These are phyloP conservation scores for Neurospora sp. DNA, from an alignment of 2,329 filamentous ascomycete genomes.

Conservation along the genomic window DNA sequence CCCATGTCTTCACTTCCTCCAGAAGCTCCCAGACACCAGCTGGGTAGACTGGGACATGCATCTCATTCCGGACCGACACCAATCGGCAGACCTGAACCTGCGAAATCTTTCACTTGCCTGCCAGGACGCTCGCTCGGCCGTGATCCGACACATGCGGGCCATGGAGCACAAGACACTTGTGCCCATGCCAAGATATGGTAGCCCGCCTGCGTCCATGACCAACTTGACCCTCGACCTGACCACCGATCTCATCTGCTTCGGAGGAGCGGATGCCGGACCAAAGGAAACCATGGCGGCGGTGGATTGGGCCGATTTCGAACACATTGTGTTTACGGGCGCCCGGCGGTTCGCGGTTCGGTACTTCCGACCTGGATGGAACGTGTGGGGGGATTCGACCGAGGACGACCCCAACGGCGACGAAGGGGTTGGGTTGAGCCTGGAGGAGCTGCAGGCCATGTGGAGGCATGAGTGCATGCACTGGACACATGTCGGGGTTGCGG, in stretches of 20 bases:
- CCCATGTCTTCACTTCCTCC: constrained; percentile 11
- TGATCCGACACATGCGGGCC: constrained; percentile 2
- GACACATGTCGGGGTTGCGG: background rate
- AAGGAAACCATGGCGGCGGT: constrained; percentile 1
- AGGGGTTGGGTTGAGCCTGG: background rate
- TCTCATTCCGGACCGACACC: constrained; percentile 6
- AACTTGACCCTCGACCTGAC: constrained; percentile 7
- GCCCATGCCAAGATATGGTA: background rate
- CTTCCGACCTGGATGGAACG: constrained; percentile 4
- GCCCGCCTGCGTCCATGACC: background rate
- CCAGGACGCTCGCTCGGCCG: constrained; percentile 7
- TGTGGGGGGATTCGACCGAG: background rate
- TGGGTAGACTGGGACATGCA: constrained; percentile 8
- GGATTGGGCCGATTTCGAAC: constrained; percentile 6
- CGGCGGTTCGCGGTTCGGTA: constrained; percentile 9
- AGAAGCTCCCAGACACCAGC: background rate
- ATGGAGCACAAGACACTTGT: constrained; percentile 3
- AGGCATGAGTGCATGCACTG: background rate
- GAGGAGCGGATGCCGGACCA: background rate
- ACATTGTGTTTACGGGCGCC: constrained; percentile 8
- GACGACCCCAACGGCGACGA: background rate
- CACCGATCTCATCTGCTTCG: constrained; percentile 10
- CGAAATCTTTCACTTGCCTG: constrained; percentile 9
- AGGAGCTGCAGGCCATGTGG: background rate
- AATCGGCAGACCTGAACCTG: constrained; percentile 8